These are phyloP conservation scores for Psilocybe subaeruginosa DNA, from an alignment of 768 basidiomycete species.

Conservation along the genomic window DNA sequence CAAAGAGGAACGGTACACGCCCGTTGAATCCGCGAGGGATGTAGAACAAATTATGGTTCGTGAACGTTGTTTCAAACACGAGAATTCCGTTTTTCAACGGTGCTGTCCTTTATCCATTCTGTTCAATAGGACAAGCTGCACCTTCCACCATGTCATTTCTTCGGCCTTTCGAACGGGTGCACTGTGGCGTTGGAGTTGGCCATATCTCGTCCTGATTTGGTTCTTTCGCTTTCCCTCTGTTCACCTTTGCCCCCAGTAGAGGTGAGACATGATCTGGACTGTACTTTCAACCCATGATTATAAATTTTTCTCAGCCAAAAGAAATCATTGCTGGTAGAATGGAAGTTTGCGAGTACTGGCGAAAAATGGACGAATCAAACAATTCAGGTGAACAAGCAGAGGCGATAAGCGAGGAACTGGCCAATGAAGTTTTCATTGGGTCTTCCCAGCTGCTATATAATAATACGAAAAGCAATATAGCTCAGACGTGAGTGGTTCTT, in stretches of 20 bases:
- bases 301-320: constrained; percentile 23
- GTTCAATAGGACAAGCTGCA: constrained; percentile 30
- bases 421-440: too few relatives aligned
- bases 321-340: constrained; percentile 29
- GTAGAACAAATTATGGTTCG: constrained; percentile 34
- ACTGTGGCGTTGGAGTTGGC: constrained; percentile 35
- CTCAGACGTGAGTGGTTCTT: too few relatives aligned
- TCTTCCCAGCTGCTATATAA: too few relatives aligned
- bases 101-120: background rate
- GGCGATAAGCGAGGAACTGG: too few relatives aligned
- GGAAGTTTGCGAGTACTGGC: constrained; percentile 3
- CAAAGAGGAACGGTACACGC: constrained; percentile 26
- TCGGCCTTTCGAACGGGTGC: constrained; percentile 37
- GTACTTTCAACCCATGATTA: background rate
- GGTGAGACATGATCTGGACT: constrained; percentile 21
- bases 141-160: constrained; percentile 37
- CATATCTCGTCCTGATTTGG: constrained; percentile 30
- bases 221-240: constrained; percentile 38
- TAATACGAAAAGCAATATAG: too few relatives aligned
- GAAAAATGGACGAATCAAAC: too few relatives aligned
- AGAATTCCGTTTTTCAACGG: too few relatives aligned
- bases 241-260: constrained; percentile 36
- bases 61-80: background rate
- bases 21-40: constrained; percentile 33
- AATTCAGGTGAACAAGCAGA: too few relatives aligned